Evolutionary conservation across 2,329 filamentous ascomycete genomes (phyloP), one percentile per base, ranked within the genome.

Genomic region (Neofusicoccum sp.): DNA sequence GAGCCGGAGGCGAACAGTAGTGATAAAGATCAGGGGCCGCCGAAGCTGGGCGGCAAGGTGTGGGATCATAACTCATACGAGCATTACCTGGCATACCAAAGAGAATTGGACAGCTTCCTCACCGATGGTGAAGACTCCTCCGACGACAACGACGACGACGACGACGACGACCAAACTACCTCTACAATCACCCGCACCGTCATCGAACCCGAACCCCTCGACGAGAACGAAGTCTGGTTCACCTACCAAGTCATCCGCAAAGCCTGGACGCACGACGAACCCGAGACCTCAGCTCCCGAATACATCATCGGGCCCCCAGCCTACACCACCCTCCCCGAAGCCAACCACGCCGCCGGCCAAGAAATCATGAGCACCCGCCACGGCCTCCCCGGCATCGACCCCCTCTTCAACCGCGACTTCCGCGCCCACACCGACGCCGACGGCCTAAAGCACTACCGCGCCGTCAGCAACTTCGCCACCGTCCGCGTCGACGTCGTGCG

Each of bases 171-270:
- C 3, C 16, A 28, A 3, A n/a, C n/a, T 1, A 34, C 43, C 31
- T 2, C 20, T 14, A 56, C 20, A 20, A 28, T 12, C 12, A 40
- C 33, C 24, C 31, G 43, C 6, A 31, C 43, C 5, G 9, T 40
- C 33, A 6, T 16, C 31, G 26, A 24, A 2, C 57, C 57, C 7
- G 26, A 43, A 14, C 44, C 57, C 4, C 57, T 59, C 11, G 28
- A 43, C 28, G 34, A 49, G 11, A 43, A 51, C 24, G 44, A 59
- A 26, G 36, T 40, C 26, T 59, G 45, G 44, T 59, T 33, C 16
- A n/a, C 33, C 6, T 59, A 59, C 24, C 57, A 51, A n/a, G 44
- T 59, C n/a, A 31, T 4, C 11, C 57, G 57, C 26, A 30, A 34
- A n/a, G 30, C 24, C 26, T 59, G 44, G 43, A 16, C 6, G 3